These are phyloP conservation scores for Theobroma cacao DNA, from an alignment of 345 rosid genomes.

Conservation along the genomic window DNA sequence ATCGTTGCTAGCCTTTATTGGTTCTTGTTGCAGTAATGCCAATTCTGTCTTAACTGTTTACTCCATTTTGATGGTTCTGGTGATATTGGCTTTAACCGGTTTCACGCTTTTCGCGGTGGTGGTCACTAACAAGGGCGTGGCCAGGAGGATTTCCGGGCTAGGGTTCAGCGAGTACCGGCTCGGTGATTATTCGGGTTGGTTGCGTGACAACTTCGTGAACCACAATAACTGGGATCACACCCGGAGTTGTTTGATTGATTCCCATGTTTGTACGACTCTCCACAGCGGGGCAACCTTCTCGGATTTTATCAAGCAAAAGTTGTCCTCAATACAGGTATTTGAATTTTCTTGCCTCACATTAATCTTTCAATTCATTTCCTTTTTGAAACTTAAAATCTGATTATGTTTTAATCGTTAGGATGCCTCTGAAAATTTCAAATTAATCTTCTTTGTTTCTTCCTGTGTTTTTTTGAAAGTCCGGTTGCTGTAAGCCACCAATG, in stretches of 20 bases:
- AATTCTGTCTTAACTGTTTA: slow-evolving; percentile 3
- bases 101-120: background rate
- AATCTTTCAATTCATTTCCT: background rate
- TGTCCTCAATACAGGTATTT: slow-evolving; percentile 29
- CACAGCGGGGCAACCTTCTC: background rate
- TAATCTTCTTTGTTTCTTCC: background rate
- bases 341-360: background rate
- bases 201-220: slow-evolving; percentile 19
- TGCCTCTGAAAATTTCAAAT: background rate
- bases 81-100: slow-evolving; percentile 12
- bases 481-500: slow-evolving; percentile 51
- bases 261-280: slow-evolving; percentile 26
- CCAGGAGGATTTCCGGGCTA: slow-evolving; percentile 7
- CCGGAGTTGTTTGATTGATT: slow-evolving; percentile 28
- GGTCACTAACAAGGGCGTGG: slow-evolving; percentile 5
- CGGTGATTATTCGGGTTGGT: slow-evolving; percentile 39
- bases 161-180: slow-evolving; percentile 8
- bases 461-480: slow-evolving; percentile 23
- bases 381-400: background rate
- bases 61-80: slow-evolving; percentile 5
- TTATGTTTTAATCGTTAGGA: background rate
- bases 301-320: slow-evolving; percentile 14
- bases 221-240: slow-evolving; percentile 29
- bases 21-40: slow-evolving; percentile 9
- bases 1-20: slow-evolving; percentile 27